Evolutionary conservation across 148 eudicot species (phyloP).

Genomic region (Silene conica): DNA sequence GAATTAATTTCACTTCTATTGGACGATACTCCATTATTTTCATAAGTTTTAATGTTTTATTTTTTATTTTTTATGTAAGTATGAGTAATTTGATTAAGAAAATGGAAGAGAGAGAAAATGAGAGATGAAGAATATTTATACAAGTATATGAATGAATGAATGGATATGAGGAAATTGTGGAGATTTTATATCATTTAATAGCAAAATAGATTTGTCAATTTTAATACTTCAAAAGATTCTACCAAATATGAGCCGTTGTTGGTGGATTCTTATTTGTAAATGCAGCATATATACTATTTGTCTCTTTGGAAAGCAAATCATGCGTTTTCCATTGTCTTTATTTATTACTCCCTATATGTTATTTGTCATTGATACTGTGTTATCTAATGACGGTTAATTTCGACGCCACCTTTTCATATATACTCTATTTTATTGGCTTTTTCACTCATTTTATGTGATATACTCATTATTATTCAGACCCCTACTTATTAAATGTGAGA

Average conservation of each 20-base stretch:
- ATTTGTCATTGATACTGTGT: too few relatives aligned
- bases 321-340: neutral
- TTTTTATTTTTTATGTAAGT: neutral
- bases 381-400: too few relatives aligned
- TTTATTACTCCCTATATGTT: too few relatives aligned
- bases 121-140: neutral
- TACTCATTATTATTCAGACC: too few relatives aligned
- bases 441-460: too few relatives aligned
- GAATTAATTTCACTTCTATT: slow-evolving; percentile 48
- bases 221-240: neutral
- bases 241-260: slow-evolving; percentile 8
- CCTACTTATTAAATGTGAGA: too few relatives aligned
- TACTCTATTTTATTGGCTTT: too few relatives aligned
- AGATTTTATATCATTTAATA: neutral
- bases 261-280: neutral
- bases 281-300: neutral
- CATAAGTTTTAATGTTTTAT: neutral
- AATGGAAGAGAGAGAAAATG: slow-evolving; percentile 19
- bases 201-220: neutral
- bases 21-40: slow-evolving; percentile 49
- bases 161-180: slow-evolving; percentile 22
- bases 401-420: too few relatives aligned
- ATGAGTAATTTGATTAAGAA: neutral
- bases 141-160: slow-evolving; percentile 1
- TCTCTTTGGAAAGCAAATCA: slow-evolving; percentile 9